Evolutionary conservation across 805 yeast species (phyloP), one percentile per base, ranked within the genome.

Genomic region (Clavispora carvajalis): DNA sequence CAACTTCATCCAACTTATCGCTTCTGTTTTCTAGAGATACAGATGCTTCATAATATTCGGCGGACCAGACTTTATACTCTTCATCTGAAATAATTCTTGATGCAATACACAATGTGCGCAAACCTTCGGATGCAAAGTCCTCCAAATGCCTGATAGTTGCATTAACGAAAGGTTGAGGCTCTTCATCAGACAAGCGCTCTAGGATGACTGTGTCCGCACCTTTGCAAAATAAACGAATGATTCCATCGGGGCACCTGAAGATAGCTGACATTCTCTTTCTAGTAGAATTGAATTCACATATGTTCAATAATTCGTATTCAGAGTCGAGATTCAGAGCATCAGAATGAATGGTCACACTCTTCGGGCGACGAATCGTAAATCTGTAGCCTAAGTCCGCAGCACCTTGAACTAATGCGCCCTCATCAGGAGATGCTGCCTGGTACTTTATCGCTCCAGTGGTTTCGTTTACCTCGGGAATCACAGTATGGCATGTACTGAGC

Each of bases 391-490:
- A 67, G 54, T 71, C 72, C 0, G 97, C 93, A 13, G 96, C 98
- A 43, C 99, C 99, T 53, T 90, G 89, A 2, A 93, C 99, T 46
- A 93, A 71, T 0, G 99, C 99, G 38, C 99, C 99, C 69, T 95
- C 99, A 67, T 93, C 99, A 0, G 99, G 99, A 0, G 98, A 90
- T 0, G 99, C 96, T 1, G 99, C 99, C 64, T 93, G 99, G 60
- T 95, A 93, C 59, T 87, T 90, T 47, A 93, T 81, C 2, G 72
- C 51, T 0, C 85, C 86, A 3, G 60, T 57, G 41, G 67, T 69
- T 1, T 72, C 80, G 45, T 73, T 74, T 15, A 76, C 68, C 60
- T 93, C 99, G 0, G 99, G 99, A 46, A 93, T 93, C 30, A 93
- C 99, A 0, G 99, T 95, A 56, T 93, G 99, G 60, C 99, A 93